Conservation (phyloP, 805 yeast genomes). For the Tetrapisispora iriomotensis region DNA sequence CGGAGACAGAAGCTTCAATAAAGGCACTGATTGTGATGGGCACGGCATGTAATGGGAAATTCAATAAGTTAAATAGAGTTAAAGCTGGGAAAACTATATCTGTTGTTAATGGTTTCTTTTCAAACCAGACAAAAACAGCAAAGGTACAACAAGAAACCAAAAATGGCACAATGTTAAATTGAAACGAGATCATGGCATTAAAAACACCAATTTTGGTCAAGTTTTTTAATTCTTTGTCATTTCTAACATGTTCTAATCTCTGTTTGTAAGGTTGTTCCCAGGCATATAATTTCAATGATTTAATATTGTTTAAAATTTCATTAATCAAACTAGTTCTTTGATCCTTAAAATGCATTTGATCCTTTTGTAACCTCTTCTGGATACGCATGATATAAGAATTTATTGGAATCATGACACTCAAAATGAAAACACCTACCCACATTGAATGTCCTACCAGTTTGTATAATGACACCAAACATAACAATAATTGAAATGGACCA, state of each 20-base stretch:
- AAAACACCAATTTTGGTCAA: constrained; percentile 64
- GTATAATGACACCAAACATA: constrained; percentile 68
- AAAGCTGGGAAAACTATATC: constrained; percentile 90
- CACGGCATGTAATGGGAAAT: constrained; percentile 85
- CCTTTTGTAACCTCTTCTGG: constrained; percentile 66
- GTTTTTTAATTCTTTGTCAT: constrained; percentile 72
- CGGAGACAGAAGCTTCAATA: constrained; percentile 82
- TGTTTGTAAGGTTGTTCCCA: constrained; percentile 87
- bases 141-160: constrained; percentile 85
- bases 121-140: constrained; percentile 59
- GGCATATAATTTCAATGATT: constrained; percentile 84
- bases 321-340: constrained; percentile 81
- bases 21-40: constrained; percentile 83
- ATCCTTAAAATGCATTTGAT: constrained; percentile 86
- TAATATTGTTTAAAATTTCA: constrained; percentile 84
- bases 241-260: constrained; percentile 72
- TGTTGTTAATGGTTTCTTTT: constrained; percentile 61
- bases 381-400: constrained; percentile 59
- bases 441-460: constrained; percentile 73
- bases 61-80: constrained; percentile 74
- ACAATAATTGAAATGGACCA: constrained; percentile 77
- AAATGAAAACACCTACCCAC: constrained; percentile 89
- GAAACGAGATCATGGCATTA: constrained; percentile 59
- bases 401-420: constrained; percentile 69
- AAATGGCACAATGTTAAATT: constrained; percentile 82